Evolutionary conservation across 306 rosid genomes (phyloP), one percentile per base, ranked within the genome.

Genomic region (Cucumis hystrix): DNA sequence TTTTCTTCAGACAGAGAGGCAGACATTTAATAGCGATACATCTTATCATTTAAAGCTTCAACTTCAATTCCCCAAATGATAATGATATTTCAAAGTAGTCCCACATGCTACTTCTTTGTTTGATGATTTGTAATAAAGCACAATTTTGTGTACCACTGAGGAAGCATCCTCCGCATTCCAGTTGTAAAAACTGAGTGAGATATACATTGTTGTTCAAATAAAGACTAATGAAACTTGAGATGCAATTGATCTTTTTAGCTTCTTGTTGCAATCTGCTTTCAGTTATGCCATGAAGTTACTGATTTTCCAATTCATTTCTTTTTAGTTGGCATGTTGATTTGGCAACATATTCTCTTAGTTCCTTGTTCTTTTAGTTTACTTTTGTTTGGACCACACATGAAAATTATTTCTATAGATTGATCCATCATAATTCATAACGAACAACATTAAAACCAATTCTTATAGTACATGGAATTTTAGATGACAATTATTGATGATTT

Each of bases 1-100:
- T 71, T 88, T 95, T 49, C 82, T 84, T 40, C 85, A 80, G 67
- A 84, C 86, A 2, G 77, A 79, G 37, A 20, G 10, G 17, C 59
- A 68, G 15, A 52, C 76, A 52, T 66, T 41, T 6, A 76, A 76
- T 17, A 74, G 68, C 13, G 83, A 79, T 82, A 76, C 88, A 10
- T 67, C 89, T 79, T 89, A 87, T 41, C 93, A 81, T 68, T 85
- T 89, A 12, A 89, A 87, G 79, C 88, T 95, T 77, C 91, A 92
- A 63, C 90, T 88, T 70, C 68, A 65, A 57, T 84, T 88, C 78
- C 88, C 88, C 11, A 83, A 86, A 12, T 85, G 89, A 78, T 83
- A 78, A 86, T 75, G 55, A 15, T 5, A 13, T 13, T 74, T 61
- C 78, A 51, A 51, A 72, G 39, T 72, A 49, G 61, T 51, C 41